phyloP scores from a whole-genome alignment of 331 rosid genomes.

The Acacia concinna region DNA sequence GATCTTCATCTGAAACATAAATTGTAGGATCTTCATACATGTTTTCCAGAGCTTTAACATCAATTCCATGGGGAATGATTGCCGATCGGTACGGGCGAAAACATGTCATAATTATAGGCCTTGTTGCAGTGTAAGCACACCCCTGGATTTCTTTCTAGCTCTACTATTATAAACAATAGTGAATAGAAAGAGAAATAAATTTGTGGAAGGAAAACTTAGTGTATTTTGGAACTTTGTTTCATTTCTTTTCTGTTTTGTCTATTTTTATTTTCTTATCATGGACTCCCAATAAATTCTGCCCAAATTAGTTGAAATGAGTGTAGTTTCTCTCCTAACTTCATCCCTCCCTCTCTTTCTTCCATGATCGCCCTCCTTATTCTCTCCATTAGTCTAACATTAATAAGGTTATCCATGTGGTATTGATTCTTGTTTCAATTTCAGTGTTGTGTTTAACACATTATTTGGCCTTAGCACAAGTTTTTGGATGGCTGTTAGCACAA shows the following conservation, averaged over 20 bases:
- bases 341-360: neutral
- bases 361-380: neutral
- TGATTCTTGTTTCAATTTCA: conserved; percentile 37
- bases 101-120: conserved; percentile 39
- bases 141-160: neutral
- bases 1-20: neutral
- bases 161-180: neutral
- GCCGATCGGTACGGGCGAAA: conserved; percentile 92
- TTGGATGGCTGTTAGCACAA: conserved; percentile 78
- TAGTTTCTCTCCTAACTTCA: neutral
- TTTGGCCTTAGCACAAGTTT: conserved; percentile 82
- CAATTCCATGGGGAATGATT: conserved; percentile 71
- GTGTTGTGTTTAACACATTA: conserved; percentile 73
- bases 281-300: neutral
- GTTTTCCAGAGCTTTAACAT: conserved; percentile 80
- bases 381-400: neutral
- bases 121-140: conserved; percentile 37
- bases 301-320: too few species aligned
- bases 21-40: conserved; percentile 75
- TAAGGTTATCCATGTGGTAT: neutral
- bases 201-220: too few species aligned
- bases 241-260: neutral
- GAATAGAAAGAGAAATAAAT: neutral
- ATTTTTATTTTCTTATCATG: neutral
- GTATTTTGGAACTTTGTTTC: neutral